Evolutionary conservation across 352 stramenopile genomes (phyloP).

Genomic region (Saprolegnia diclina): DNA sequence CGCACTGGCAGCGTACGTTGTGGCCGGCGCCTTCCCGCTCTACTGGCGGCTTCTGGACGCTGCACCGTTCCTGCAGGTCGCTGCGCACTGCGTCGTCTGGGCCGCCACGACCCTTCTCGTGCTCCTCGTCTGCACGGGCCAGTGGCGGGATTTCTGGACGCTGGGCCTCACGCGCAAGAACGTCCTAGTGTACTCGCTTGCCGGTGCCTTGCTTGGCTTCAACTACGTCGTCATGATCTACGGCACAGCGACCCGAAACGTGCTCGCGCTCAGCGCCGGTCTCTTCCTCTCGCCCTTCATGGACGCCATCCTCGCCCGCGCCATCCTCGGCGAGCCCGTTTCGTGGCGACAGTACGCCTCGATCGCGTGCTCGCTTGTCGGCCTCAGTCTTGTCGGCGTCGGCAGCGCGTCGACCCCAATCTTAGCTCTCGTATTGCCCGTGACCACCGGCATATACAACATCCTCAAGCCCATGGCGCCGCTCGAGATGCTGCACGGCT

Average conservation of each 20-base stretch:
- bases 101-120: not conserved
- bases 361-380: not conserved
- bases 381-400: not conserved
- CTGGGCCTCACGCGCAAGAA: not conserved
- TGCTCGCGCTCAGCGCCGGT: constrained; percentile 3
- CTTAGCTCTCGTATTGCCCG: not conserved
- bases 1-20: not conserved
- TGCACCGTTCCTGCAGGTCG: not conserved
- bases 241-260: not conserved
- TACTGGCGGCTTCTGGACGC: constrained; percentile 5
- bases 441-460: not conserved
- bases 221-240: not conserved
- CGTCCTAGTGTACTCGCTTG: not conserved
- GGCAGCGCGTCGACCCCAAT: not conserved
- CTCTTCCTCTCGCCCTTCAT: constrained; percentile 7
- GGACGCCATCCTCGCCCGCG: not conserved
- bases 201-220: not conserved
- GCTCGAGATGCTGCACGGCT: not conserved
- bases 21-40: not conserved
- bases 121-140: not conserved
- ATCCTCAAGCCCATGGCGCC: not conserved
- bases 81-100: not conserved
- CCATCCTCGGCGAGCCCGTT: not conserved
- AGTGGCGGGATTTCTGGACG: not conserved
- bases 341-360: not conserved